Evolutionary conservation across 495 filamentous ascomycete species (phyloP).

Genomic region (Gamarada debralockiae): DNA sequence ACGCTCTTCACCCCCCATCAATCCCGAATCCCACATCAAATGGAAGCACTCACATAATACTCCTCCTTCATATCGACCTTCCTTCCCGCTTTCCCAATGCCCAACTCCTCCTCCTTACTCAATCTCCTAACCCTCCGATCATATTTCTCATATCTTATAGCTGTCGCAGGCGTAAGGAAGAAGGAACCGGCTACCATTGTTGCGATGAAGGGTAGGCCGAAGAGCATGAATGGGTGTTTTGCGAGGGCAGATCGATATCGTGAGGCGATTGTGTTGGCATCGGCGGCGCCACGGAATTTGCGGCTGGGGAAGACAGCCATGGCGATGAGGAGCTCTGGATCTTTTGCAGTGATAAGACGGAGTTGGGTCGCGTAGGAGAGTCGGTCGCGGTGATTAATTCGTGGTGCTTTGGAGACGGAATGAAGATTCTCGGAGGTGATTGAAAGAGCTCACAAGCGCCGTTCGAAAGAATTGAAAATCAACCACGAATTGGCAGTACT

Average conservation of each 20-base stretch:
- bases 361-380: not conserved
- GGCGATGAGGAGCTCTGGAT: constrained; percentile 11
- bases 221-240: constrained; percentile 84
- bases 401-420: too few relatives aligned
- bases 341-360: not conserved
- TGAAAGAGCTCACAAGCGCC: too few relatives aligned
- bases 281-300: constrained; percentile 59
- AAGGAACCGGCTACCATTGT: constrained; percentile 95
- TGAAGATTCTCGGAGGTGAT: too few relatives aligned
- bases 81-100: constrained; percentile 65
- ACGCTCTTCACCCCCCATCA: too few relatives aligned
- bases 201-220: constrained; percentile 90
- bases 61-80: constrained; percentile 82
- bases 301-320: constrained; percentile 76
- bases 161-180: constrained; percentile 88
- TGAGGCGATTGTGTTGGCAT: constrained; percentile 62
- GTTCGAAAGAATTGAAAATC: too few relatives aligned
- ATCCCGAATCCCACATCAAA: not conserved
- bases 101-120: constrained; percentile 78
- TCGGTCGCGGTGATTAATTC: too few relatives aligned
- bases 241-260: constrained; percentile 67
- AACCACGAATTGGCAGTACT: too few relatives aligned
- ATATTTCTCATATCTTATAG: constrained; percentile 86
- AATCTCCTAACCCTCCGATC: constrained; percentile 82
- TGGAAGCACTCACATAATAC: constrained; percentile 74